phyloP scores from a whole-genome alignment of 495 filamentous ascomycete genomes.

The Hypoxylon intermedium region DNA sequence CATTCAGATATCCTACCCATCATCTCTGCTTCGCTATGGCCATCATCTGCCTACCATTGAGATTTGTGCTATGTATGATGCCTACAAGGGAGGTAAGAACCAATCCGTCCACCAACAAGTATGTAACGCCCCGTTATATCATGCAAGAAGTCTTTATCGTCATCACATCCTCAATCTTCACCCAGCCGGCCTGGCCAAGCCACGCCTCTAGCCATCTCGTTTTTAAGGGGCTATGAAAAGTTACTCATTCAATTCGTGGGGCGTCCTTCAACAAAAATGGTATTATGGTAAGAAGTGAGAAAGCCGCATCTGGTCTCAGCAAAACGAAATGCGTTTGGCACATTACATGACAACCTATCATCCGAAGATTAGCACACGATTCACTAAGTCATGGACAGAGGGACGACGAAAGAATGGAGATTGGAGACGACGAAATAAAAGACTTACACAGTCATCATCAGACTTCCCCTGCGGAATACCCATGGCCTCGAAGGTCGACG shows the following conservation, averaged over 20 bases:
- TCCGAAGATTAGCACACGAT: constrained; percentile 8
- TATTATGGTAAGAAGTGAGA: constrained; percentile 36
- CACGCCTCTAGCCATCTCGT: no score
- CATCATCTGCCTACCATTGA: no score
- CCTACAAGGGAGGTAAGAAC: no score
- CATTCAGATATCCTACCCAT: no score
- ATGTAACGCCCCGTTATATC: no score
- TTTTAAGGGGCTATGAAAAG: background rate
- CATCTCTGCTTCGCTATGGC: no score
- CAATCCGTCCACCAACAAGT: no score
- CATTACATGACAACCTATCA: constrained; percentile 35
- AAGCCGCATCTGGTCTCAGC: constrained; percentile 26
- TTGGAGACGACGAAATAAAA: background rate
- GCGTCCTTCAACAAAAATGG: constrained; percentile 30
- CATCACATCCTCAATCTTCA: no score
- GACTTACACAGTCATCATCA: constrained; percentile 89
- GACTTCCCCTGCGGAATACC: constrained; percentile 82
- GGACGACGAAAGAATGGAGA: background rate
- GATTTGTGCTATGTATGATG: no score
- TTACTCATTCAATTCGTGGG: constrained; percentile 12
- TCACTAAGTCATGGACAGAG: background rate
- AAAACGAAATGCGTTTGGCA: constrained; percentile 1
- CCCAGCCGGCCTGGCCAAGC: no score
- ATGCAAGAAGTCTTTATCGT: no score
- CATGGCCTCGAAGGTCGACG: constrained; percentile 98